Base-by-base conservation (phyloP, 2,329 filamentous ascomycete genomes). In the Sporothrix humicola region DNA sequence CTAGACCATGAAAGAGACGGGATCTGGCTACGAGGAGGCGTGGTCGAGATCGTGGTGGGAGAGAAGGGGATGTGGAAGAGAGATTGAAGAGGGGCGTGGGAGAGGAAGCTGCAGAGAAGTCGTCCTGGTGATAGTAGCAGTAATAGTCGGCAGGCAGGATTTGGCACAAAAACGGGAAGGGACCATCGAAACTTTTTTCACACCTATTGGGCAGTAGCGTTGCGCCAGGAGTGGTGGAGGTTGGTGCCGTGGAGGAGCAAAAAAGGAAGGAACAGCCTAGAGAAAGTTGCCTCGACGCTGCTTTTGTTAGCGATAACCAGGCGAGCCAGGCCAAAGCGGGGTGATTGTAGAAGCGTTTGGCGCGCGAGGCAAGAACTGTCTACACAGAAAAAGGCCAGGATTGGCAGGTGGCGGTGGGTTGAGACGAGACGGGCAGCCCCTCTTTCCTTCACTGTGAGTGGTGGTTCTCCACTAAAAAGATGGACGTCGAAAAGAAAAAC, bases 121-220 rank as follows among this genome's bases (percentile, higher is more conserved):
- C 42, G 37, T 61, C 42, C 37, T 71, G 69, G 42, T 61, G 69
- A 50, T 71, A 20, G 42, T 66, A 23, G 63, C 20, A 31, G 31
- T 31, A 37, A 8, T 68, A 31, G 44, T 37, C 46, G 65, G 65
- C 65, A 66, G 63, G 63, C 42, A 66, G 63, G 44, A 8, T 26
- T 50, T 69, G 44, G 65, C 46, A 52, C 46, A 44, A 48, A 20
- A 46, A 70, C 37, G 42, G 69, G 54, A 71, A 59, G 42, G 69
- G 42, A 71, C 69, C 20, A 59, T 31, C 54, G 69, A 71, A 70
- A 71, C 69, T 61, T 71, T 71, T 71, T 61, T 48, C 66, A 48
- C 37, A 48, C 31, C n/a, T 58, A 58, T 44, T 46, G 54, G 68
- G 42, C 2, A 54, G 48, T 69, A 54, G 46, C 66, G 66, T 42